Base-by-base conservation (phyloP, 1,139 yeast species). In the Scheffersomyces quercinus region DNA sequence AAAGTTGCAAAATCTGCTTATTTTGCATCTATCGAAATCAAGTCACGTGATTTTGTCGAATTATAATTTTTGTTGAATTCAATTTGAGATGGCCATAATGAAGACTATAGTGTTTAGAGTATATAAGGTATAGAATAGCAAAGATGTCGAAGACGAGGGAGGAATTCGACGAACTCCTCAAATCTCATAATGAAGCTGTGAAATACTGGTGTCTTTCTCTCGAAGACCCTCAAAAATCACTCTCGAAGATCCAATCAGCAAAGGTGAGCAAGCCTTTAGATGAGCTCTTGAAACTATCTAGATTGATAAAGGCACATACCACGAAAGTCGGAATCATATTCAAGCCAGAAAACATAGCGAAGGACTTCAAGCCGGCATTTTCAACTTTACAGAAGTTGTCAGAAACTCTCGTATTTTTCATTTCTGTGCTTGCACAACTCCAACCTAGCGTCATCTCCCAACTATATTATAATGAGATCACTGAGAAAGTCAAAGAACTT, bases 261-360 rank as follows among this genome's bases (percentile, higher is more conserved):
- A 56, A 63, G 28, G 73, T 78, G 3, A 55, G 53, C 5, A 55
- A 68, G 11, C 85, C 89, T 10, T 56, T 79, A 16, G 69, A 65
- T 12, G 95, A 88, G 53, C 58, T 87, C 26, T 61, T 59, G 9
- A 88, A 88, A 57, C 61, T 85, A 11, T 62, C 81, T 29, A 71
- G 77, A 45, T 67, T 88, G 36, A 70, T 85, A n/a, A 82, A 76
- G 60, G 93, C 96, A 1, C 91, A 87, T 59, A 73, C 85, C 2
- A 88, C 96, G 3, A 88, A 87, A 60, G 71, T 86, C 3, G 96
- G 95, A 5, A 81, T 88, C 34, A 78, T 88, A 1, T 85, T 83
- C 63, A 81, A 83, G 53, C 87, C 90, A 1, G 81, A 81, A 5
- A 76, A 60, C 39, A 52, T 73, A 36, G 71, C 48, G 49, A 63